Evolutionary conservation across 1,284 basidiomycete species (phyloP).

Genomic region (Pseudozyma flocculosa): DNA sequence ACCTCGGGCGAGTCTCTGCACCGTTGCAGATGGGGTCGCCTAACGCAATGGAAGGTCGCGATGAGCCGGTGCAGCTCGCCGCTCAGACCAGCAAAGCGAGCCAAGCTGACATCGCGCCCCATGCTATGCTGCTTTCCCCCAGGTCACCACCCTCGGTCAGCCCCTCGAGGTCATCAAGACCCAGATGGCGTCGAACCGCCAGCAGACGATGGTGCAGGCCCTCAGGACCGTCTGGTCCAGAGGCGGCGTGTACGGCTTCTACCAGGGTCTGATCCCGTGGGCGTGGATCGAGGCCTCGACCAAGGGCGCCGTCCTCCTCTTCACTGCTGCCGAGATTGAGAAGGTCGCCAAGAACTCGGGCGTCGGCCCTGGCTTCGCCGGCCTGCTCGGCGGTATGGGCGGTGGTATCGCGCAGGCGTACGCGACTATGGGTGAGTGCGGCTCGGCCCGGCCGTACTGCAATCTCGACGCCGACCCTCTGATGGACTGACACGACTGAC

Average conservation of each 20-base stretch:
- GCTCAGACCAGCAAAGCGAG: no score
- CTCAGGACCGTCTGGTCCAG: slow-evolving; percentile 84
- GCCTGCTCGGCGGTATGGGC: slow-evolving; percentile 92
- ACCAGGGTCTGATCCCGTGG: slow-evolving; percentile 99
- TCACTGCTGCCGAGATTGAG: slow-evolving; percentile 94
- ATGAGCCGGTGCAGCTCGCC: no score
- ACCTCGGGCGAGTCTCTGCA: no score
- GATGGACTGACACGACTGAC: no score
- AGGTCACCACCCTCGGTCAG: slow-evolving; percentile 95
- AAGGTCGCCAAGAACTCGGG: slow-evolving; percentile 69
- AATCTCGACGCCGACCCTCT: no score
- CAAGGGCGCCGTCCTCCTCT: slow-evolving; percentile 93
- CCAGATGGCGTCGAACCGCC: slow-evolving; percentile 60
- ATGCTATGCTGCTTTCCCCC: no score
- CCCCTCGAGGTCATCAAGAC: slow-evolving; percentile 98
- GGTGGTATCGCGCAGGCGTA: slow-evolving; percentile 98
- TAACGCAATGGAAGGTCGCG: no score
- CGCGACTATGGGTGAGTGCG: slow-evolving; percentile 89
- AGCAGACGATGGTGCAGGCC: slow-evolving; percentile 85
- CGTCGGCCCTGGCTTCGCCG: slow-evolving; percentile 76
- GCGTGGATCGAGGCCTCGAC: slow-evolving; percentile 99
- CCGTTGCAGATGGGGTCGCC: no score
- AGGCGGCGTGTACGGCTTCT: slow-evolving; percentile 87
- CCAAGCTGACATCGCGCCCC: no score
- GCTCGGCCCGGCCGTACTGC: no score